phyloP scores from a whole-genome alignment of 177 flowering plant species.

The Vitis hybrid region DNA sequence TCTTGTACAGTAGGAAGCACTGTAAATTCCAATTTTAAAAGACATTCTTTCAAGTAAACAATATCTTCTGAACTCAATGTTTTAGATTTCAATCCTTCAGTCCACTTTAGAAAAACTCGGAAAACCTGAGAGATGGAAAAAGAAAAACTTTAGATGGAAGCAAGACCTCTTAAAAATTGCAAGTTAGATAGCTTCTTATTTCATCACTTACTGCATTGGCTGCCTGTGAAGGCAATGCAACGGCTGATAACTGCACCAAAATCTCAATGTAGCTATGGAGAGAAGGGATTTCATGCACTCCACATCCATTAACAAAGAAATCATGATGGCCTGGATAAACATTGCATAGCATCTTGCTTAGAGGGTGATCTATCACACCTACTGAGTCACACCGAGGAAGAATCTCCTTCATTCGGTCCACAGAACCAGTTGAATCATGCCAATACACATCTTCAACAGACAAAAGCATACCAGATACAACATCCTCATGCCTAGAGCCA shows the following conservation, averaged over 20 bases:
- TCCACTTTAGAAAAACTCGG: constrained; percentile 67
- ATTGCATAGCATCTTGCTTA: constrained; percentile 47
- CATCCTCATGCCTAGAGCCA: constrained; percentile 42
- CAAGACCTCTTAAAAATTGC: not conserved
- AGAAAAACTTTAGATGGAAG: constrained; percentile 5
- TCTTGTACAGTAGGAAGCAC: constrained; percentile 77
- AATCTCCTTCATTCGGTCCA: constrained; percentile 35
- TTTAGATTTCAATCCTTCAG: constrained; percentile 64
- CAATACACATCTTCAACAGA: constrained; percentile 70
- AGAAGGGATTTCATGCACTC: constrained; percentile 66
- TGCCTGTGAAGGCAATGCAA: constrained; percentile 67
- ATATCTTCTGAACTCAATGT: constrained; percentile 50
- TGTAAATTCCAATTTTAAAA: constrained; percentile 43
- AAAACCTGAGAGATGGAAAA: constrained; percentile 54
- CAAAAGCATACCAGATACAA: constrained; percentile 61
- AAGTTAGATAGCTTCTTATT: constrained; percentile 8
- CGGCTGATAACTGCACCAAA: constrained; percentile 55
- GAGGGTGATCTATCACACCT: constrained; percentile 13
- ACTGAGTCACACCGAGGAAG: constrained; percentile 18
- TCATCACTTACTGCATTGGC: constrained; percentile 60
- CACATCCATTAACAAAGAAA: constrained; percentile 78
- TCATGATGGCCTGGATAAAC: constrained; percentile 73
- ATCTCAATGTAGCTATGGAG: constrained; percentile 53
- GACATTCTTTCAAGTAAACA: constrained; percentile 52
- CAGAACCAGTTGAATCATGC: constrained; percentile 71